Percentiles rank a stretch among this genome's conserved stretches.
phyloP scores from a whole-genome alignment of 2,329 filamentous ascomycete genomes.

The Acephala macrosclerotiorum region DNA sequence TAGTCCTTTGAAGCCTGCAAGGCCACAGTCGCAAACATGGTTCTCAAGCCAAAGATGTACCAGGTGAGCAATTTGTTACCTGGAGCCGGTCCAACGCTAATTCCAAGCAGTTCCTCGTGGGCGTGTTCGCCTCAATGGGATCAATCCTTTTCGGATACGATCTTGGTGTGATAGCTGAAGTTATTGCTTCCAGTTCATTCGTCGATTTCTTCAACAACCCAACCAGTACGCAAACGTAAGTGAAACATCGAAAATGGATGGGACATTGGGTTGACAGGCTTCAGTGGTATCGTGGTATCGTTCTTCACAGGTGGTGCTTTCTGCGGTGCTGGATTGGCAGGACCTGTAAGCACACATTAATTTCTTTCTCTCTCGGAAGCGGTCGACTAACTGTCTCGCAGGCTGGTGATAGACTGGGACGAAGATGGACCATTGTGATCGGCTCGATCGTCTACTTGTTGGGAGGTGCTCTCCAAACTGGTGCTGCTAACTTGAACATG shows the following conservation, averaged over 20 bases:
- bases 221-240: constrained; percentile 40
- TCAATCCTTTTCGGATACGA: constrained; percentile 64
- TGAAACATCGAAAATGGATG: neutral
- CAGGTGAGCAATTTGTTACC: constrained; percentile 16
- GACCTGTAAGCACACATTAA: constrained; percentile 28
- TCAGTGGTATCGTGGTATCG: constrained; percentile 75
- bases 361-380: neutral
- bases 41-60: constrained; percentile 25
- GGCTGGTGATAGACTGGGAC: constrained; percentile 68
- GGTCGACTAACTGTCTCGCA: constrained; percentile 5
- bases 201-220: constrained; percentile 48
- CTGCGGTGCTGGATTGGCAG: constrained; percentile 63
- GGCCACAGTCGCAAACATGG: constrained; percentile 21
- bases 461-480: constrained; percentile 78
- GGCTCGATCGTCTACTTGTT: constrained; percentile 76
- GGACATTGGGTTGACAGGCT: constrained; percentile 7
- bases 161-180: constrained; percentile 55
- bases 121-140: constrained; percentile 60
- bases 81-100: neutral
- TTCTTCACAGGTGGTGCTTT: constrained; percentile 73
- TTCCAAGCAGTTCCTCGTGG: constrained; percentile 44
- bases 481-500: constrained; percentile 62
- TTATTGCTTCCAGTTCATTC: constrained; percentile 56
- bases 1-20: neutral
- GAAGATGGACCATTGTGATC: constrained; percentile 74